These are phyloP conservation scores for Citrus australasica DNA, from an alignment of 345 rosid genomes.

Conservation along the genomic window DNA sequence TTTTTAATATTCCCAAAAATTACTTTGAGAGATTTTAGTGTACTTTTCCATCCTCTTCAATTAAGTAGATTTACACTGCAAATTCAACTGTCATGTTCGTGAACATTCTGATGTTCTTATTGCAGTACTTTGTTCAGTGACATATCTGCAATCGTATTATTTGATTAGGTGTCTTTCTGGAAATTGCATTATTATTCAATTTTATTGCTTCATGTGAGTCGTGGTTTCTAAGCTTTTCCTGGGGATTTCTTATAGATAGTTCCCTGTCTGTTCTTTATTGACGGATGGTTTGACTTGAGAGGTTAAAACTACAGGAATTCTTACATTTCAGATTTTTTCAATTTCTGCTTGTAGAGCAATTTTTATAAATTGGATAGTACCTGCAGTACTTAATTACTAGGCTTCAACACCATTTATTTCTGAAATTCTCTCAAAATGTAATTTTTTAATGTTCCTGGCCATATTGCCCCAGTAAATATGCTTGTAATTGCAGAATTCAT, in stretches of 20 bases:
- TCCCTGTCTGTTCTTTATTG: no score
- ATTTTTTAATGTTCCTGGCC: not conserved
- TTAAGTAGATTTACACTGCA: not conserved
- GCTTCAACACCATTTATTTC: not conserved
- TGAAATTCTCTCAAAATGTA: not conserved
- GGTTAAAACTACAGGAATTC: no score
- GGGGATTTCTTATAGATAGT: no score
- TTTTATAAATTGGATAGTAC: not conserved
- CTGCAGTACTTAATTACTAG: not conserved
- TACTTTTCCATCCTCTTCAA: no score
- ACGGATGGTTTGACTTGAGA: no score
- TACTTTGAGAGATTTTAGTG: not conserved
- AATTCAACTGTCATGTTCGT: not conserved
- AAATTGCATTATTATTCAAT: no score
- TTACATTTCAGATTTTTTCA: not conserved
- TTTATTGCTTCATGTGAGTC: no score
- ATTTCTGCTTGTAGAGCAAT: not conserved
- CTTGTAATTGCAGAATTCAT: not conserved
- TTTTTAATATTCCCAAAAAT: not conserved
- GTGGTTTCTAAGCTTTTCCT: no score
- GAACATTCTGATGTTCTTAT: not conserved
- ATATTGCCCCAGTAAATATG: not conserved
- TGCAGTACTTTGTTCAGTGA: not conserved
- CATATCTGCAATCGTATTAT: not conserved
- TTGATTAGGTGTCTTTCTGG: not conserved